Evolutionary conservation across 345 rosid species (phyloP), one percentile per base, ranked within the genome.

Genomic region (Citrus sp.): DNA sequence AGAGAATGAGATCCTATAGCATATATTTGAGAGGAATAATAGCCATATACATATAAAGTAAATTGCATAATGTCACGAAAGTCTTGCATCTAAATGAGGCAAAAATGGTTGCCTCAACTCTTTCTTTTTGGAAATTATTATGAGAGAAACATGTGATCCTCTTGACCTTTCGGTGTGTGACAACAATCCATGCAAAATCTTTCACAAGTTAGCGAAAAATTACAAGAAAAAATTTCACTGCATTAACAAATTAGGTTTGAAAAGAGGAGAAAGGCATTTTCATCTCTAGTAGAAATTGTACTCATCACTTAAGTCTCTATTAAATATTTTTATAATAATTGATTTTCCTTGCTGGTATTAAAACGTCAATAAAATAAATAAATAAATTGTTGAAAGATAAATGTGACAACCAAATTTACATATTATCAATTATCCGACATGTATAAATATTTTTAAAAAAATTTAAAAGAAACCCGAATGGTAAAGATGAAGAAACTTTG

Each of bases 161-260:
- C 55, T 82, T 81, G 79, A 77, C 61, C 89, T 88, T 84, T 86
- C 84, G 86, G 87, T 81, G 87, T 25, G 46, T 27, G 73, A 82
- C 65, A 69, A 70, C 66, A 54, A 10, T 62, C 10, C 73, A 64
- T 65, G 82, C 62, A 62, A 75, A 73, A 56, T 14, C 72, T 77
- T 67, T 80, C 84, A 81, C 82, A 77, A 35, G 83, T 70, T 78
- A 34, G 28, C 67, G 16, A 21, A 67, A 66, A 70, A 46, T 62
- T 21, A 12, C 51, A 13, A 46, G 18, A 46, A 46, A 46, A 3
- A 0, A 0, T 60, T 60, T 4, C 34, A 24, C 16, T 3, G 34
- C 19, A 5, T 27, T 27, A 28, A 28, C 34, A 62, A 28, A 46
- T 46, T 46, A 3, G 16, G 51, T 12, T 12, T 46, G 16, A 12